Conservation (phyloP, 2,329 filamentous ascomycete genomes). For the Zymoseptoria tritici region DNA sequence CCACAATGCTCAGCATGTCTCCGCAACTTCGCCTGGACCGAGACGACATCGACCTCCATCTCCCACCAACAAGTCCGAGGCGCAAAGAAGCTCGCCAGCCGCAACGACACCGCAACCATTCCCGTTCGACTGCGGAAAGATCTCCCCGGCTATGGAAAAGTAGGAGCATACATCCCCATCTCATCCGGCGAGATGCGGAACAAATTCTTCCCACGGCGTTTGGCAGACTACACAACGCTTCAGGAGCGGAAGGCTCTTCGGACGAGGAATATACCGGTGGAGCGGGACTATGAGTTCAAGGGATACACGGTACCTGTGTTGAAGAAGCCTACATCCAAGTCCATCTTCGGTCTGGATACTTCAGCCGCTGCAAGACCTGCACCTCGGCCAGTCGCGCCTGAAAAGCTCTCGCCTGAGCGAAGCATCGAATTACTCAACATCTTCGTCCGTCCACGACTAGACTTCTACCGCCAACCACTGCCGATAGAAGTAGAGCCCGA, state of each 20-base stretch:
- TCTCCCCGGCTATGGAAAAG: constrained; percentile 45
- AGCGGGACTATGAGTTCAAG: constrained; percentile 41
- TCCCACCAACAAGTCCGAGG: constrained; percentile 27
- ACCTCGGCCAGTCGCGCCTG: constrained; percentile 26
- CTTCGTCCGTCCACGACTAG: constrained; percentile 40
- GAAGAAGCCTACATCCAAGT: background rate
- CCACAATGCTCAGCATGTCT: constrained; percentile 27
- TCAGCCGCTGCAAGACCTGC: background rate
- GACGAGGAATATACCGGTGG: constrained; percentile 36
- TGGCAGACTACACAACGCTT: constrained; percentile 47
- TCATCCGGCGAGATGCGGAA: constrained; percentile 49
- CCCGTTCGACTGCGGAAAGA: constrained; percentile 47
- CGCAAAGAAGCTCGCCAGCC: constrained; percentile 30
- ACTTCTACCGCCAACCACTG: constrained; percentile 42
- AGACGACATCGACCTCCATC: constrained; percentile 6
- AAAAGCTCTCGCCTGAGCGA: constrained; percentile 35
- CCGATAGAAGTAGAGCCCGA: background rate
- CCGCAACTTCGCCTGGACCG: constrained; percentile 19
- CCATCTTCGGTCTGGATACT: background rate
- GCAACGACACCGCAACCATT: constrained; percentile 42
- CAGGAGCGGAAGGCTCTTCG: constrained; percentile 40
- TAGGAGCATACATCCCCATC: constrained; percentile 46
- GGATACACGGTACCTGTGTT: background rate
- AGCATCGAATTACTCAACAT: constrained; percentile 42
- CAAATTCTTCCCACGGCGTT: constrained; percentile 43